phyloP scores from a whole-genome alignment of 169 alveolate genomes.

The Hepatocystis sp. region DNA sequence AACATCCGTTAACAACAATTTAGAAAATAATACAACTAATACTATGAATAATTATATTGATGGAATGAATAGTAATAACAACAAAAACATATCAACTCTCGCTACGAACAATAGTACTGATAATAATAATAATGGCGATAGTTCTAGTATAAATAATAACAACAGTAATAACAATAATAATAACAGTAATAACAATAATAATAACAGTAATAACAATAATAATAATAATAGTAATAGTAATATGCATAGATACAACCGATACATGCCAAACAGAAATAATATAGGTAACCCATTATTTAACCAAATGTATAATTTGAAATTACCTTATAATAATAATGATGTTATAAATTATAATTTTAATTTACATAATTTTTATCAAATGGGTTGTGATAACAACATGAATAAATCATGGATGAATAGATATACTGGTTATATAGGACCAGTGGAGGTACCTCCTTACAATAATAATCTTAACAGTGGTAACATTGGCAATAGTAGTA shows the following conservation, averaged over 20 bases:
- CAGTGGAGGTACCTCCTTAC: slow-evolving; percentile 13
- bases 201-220: too few relatives aligned
- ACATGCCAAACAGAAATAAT: slow-evolving; percentile 6
- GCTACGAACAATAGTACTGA: background rate
- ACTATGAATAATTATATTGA: slow-evolving; percentile 19
- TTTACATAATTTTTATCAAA: slow-evolving; percentile 29
- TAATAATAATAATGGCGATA: background rate
- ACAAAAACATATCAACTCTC: background rate
- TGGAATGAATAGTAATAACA: background rate
- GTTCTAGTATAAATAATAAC: background rate
- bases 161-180: background rate
- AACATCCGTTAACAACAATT: too few relatives aligned
- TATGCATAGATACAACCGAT: slow-evolving; percentile 18
- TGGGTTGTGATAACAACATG: slow-evolving; percentile 14
- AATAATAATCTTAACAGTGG: too few relatives aligned
- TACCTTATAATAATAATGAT: slow-evolving; percentile 50
- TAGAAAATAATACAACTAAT: too few relatives aligned
- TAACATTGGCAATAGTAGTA: too few relatives aligned
- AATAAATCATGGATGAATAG: slow-evolving; percentile 27
- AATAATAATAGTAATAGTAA: too few relatives aligned
- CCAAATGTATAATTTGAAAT: slow-evolving; percentile 30
- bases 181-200: too few relatives aligned
- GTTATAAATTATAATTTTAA: slow-evolving; percentile 57
- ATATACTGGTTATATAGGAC: slow-evolving; percentile 21
- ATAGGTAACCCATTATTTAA: slow-evolving; percentile 19